Conservation (phyloP, 371 early-diverging fungal genomes). For the Mucor plumbeus region DNA sequence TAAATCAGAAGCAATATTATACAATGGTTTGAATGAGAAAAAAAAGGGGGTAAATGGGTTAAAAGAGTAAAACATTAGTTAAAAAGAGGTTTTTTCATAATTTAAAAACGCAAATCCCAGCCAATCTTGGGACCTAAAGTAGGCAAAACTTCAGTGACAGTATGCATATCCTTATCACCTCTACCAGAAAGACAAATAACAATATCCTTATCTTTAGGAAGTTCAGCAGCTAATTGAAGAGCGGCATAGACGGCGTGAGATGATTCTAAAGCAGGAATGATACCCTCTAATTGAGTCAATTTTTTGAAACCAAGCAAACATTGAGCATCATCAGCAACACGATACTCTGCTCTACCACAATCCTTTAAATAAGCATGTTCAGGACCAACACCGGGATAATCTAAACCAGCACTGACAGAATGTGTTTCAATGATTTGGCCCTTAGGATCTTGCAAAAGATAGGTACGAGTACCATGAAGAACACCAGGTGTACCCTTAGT, state of each 20-base stretch:
- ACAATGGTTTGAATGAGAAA: background rate
- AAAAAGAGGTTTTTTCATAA: background rate
- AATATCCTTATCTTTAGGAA: constrained; percentile 83
- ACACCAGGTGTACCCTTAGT: constrained; percentile 91
- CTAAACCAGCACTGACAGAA: constrained; percentile 93
- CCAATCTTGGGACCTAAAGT: constrained; percentile 89
- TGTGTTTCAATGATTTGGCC: constrained; percentile 97
- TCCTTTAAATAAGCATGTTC: constrained; percentile 95
- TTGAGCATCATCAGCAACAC: constrained; percentile 84
- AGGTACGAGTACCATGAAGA: constrained; percentile 95
- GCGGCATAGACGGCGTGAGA: constrained; percentile 92
- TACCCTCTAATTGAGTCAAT: constrained; percentile 90
- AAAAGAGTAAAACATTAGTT: background rate
- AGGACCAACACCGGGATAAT: constrained; percentile 98
- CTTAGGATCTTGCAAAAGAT: constrained; percentile 88
- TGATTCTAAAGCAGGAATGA: constrained; percentile 95
- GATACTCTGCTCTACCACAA: constrained; percentile 85
- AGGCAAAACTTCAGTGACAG: constrained; percentile 91
- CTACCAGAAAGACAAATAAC: constrained; percentile 93
- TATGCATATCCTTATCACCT: constrained; percentile 97
- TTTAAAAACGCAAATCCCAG: constrained; percentile 86
- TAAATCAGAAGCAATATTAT: background rate
- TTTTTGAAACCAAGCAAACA: constrained; percentile 88
- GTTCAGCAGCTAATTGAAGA: constrained; percentile 75
- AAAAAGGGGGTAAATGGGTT: background rate